Percentiles rank a stretch among this genome's conserved stretches.
Evolutionary conservation across 257 asterid genomes (phyloP).

Genomic region (Solanum bulbocastanum): DNA sequence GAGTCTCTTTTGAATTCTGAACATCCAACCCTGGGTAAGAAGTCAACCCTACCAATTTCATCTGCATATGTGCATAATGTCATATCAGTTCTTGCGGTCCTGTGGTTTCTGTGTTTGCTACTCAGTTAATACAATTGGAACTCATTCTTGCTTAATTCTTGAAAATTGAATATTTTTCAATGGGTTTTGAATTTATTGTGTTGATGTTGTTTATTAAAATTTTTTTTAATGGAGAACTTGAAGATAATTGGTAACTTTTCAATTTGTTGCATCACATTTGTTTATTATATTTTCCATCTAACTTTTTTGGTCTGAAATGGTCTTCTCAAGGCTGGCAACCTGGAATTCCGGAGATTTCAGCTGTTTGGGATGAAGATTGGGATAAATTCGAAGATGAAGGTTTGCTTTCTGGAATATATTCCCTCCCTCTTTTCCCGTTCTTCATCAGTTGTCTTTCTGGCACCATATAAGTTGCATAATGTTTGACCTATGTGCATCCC

Average conservation of each 20-base stretch:
- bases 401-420: slow-evolving; percentile 16
- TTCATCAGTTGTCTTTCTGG: not conserved
- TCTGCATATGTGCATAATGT: not conserved
- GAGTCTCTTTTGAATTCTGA: not conserved
- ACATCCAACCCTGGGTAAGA: not conserved
- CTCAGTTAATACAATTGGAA: not conserved
- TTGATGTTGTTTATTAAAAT: not conserved
- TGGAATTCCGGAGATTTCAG: slow-evolving; percentile 80
- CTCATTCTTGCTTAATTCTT: not conserved
- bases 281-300: not conserved
- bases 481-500: not conserved
- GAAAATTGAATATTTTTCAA: not conserved
- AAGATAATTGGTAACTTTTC: not conserved
- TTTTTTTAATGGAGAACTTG: not conserved
- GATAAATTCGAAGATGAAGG: slow-evolving; percentile 99
- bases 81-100: not conserved
- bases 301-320: not conserved
- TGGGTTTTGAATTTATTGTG: not conserved
- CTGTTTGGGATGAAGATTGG: slow-evolving; percentile 99
- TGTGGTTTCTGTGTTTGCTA: not conserved
- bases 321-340: slow-evolving; percentile 81
- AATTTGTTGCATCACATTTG: not conserved
- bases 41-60: not conserved
- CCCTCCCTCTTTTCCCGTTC: not conserved
- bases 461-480: not conserved